phyloP scores from a whole-genome alignment of 768 basidiomycete species.

The Trametes elegans region DNA sequence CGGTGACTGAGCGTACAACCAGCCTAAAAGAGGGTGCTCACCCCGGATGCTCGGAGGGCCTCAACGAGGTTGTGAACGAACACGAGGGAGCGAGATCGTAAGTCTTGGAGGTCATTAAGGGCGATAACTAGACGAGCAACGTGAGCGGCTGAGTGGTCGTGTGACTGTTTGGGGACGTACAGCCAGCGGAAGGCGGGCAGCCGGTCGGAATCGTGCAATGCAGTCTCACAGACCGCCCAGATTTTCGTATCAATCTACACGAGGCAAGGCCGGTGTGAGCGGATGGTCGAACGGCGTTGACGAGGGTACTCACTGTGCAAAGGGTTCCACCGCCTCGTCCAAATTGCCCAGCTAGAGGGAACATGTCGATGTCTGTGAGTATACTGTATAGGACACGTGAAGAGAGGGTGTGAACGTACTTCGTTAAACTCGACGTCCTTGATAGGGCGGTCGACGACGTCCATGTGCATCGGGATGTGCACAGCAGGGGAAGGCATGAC shows the following conservation, averaged over 20 bases:
- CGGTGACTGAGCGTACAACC: not conserved
- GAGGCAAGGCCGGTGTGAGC: constrained; percentile 6
- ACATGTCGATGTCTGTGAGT: constrained; percentile 9
- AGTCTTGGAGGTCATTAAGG: constrained; percentile 65
- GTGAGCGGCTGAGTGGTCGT: constrained; percentile 10
- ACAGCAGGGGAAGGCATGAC: constrained; percentile 26
- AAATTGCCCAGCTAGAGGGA: constrained; percentile 46
- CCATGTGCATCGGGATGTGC: constrained; percentile 28
- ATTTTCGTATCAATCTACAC: constrained; percentile 46
- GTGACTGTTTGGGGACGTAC: constrained; percentile 37
- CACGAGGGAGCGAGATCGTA: constrained; percentile 57
- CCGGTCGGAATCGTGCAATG: constrained; percentile 64
- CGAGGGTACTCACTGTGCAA: constrained; percentile 49
- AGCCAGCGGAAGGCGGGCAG: constrained; percentile 59
- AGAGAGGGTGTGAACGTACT: constrained; percentile 25
- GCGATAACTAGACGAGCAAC: constrained; percentile 46
- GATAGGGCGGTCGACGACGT: constrained; percentile 15
- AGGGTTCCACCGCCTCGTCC: constrained; percentile 57
- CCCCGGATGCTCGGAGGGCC: constrained; percentile 58
- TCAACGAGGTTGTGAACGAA: constrained; percentile 66
- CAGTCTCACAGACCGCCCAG: constrained; percentile 50
- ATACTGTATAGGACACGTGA: not conserved
- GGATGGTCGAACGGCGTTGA: not conserved
- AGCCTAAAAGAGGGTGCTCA: constrained; percentile 28
- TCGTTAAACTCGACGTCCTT: constrained; percentile 36